Evolutionary conservation across 1,139 yeast genomes (phyloP), one percentile per base, ranked within the genome.

Genomic region (Torulaspora pretoriensis): DNA sequence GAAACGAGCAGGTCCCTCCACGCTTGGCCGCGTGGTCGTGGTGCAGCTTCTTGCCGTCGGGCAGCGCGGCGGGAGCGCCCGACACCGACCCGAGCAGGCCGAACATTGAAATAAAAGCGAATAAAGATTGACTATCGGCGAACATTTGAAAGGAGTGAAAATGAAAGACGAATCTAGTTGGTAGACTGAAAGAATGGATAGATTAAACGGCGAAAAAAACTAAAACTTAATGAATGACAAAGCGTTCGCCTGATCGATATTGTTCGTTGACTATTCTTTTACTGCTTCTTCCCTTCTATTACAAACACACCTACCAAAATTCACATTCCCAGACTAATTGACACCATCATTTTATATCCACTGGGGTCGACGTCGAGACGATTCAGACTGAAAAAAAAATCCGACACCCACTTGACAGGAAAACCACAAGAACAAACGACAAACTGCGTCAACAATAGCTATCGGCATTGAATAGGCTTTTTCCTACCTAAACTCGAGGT

Each of bases 1-100:
- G 95, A 67, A 87, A 85, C 14, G 74, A 55, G 66, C 95, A 86
- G 22, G 81, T 77, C 23, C 68, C 68, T 39, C 68, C 57, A 47
- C 68, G 64, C 43, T 53, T 56, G 10, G 42, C 49, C 3, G 40
- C 48, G 33, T 48, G 43, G 22, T 43, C 44, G 34, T 48, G 52
- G 43, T 43, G 46, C 13, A 31, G 38, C 17, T 43, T 42, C 27
- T 30, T 37, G 23, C 38, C 41, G 23, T 45, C 39, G 25, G 38
- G 47, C 34, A 45, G 40, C 17, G 46, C 49, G 27, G 38, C 49
- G 17, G 49, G 49, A 30, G 46, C 49, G 2, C 40, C 43, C 12
- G 40, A 34, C 12, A 34, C 45, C n/a, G 42, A 19, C 17, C 38
- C 47, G 9, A 46, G 24, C 8, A 40, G 17, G 27, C 49, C 42